Percentiles rank a stretch among this genome's conserved stretches.
Conservation (phyloP, 2,329 filamentous ascomycete species). For the Cladosporium halotolerans region DNA sequence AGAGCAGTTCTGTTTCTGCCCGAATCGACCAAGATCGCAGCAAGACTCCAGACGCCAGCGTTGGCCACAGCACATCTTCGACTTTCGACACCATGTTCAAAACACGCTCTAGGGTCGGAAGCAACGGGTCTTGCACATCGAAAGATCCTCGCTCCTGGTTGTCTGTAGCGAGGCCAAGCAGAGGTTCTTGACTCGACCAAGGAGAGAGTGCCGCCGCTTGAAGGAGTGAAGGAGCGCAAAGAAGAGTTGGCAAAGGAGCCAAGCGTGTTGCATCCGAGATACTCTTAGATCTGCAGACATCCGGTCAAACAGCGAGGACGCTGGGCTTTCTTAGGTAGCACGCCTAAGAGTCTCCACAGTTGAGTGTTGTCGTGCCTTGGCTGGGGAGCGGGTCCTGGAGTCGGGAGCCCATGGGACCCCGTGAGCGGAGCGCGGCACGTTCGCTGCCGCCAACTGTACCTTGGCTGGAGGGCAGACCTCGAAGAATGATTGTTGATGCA, state of each 20-base stretch:
- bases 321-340: constrained; percentile 5
- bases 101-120: too few species aligned
- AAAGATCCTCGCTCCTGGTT: background rate
- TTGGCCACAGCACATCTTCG: too few species aligned
- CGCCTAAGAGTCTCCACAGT: background rate
- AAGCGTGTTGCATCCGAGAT: background rate
- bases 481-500: too few species aligned
- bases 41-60: too few species aligned
- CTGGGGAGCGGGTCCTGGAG: constrained; percentile 3
- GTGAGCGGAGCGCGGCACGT: too few species aligned
- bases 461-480: too few species aligned
- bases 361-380: constrained; percentile 5
- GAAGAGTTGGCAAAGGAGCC: background rate
- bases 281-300: background rate
- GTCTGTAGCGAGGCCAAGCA: background rate
- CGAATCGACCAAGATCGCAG: too few species aligned
- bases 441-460: too few species aligned
- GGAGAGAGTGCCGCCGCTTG: constrained; percentile 4
- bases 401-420: constrained; percentile 7
- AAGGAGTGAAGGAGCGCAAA: constrained; percentile 3
- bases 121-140: background rate
- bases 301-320: constrained; percentile 7
- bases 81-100: too few species aligned
- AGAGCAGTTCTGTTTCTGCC: too few species aligned
- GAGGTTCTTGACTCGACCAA: background rate